Evolutionary conservation across 306 rosid genomes (phyloP), one percentile per base, ranked within the genome.

Genomic region (Acacia melanoxylon): DNA sequence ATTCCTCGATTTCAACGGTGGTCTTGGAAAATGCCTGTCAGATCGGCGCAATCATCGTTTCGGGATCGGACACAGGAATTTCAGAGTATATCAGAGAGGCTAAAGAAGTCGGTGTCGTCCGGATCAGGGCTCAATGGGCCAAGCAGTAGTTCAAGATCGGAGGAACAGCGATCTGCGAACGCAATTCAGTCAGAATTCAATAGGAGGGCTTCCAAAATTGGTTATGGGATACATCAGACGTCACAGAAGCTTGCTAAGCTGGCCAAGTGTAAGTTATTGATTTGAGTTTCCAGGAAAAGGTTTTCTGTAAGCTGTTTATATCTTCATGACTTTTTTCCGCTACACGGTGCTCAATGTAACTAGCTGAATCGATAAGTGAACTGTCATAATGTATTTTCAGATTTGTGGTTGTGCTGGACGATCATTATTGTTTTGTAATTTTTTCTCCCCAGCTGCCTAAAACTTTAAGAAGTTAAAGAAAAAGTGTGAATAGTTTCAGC

Each of bases 181-280:
- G 92, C 90, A 19, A 84, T 88, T 71, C 97, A 92, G 78, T 96
- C 98, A 0, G 99, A 93, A 85, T 96, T 96, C 78, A 96, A 96
- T 74, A 74, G 71, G 61, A 90, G 96, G 74, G 99, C 99, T 81
- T 91, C 99, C 78, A 96, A 88, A 83, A 89, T 96, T 25, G 98
- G 98, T 22, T 91, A 82, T 68, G 97, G 97, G 66, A 96, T 96
- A 81, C 99, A 96, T 78, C 94, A 91, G 87, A 93, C 98, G 1
- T 96, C 98, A 9, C 98, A 90, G 89, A 96, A 96, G 80, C 98
- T 96, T n/a, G 81, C 94, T 35, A 92, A 93, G 87, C 89, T 93
- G 82, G 93, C 99, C 11, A 91, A 93, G 89, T 83, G 95, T 96
- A 90, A 90, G 93, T 85, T 61, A 65, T 79, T 82, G 52, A 49